Percentiles rank a stretch among this genome's conserved stretches.
phyloP scores from a whole-genome alignment of 2,329 filamentous ascomycete genomes.

The Pseudogymnoascus destructans region DNA sequence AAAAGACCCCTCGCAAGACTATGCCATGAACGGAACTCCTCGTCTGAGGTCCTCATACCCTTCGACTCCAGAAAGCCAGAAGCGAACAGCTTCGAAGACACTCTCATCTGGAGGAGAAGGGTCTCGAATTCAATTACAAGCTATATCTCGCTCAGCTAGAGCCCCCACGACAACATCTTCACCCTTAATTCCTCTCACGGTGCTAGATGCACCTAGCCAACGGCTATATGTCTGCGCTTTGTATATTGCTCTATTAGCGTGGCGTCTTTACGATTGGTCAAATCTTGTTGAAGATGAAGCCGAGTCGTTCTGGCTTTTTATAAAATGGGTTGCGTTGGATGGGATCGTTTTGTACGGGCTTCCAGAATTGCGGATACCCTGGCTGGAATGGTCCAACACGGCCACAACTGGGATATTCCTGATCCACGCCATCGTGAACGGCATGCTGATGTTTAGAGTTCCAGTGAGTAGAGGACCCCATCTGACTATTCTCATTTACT shows the following conservation, averaged over 20 bases:
- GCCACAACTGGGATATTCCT: slow-evolving; percentile 60
- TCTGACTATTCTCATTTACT: slow-evolving; percentile 11
- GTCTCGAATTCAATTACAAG: slow-evolving; percentile 20
- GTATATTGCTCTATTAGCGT: slow-evolving; percentile 63
- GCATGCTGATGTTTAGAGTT: slow-evolving; percentile 86
- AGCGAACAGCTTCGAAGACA: slow-evolving; percentile 25
- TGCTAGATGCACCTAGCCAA: slow-evolving; percentile 84
- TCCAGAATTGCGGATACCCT: slow-evolving; percentile 81
- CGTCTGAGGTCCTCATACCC: slow-evolving; percentile 73
- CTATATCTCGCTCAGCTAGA: slow-evolving; percentile 18
- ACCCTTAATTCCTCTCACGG: slow-evolving; percentile 66
- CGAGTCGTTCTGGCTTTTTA: slow-evolving; percentile 76
- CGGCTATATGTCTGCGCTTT: slow-evolving; percentile 74
- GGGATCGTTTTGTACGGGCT: slow-evolving; percentile 64
- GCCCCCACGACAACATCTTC: slow-evolving; percentile 14
- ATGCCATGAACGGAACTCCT: slow-evolving; percentile 65
- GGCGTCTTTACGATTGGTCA: slow-evolving; percentile 79
- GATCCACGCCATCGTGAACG: slow-evolving; percentile 59
- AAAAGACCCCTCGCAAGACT: slow-evolving; percentile 14
- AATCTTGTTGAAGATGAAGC: slow-evolving; percentile 66
- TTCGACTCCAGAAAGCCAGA: slow-evolving; percentile 49
- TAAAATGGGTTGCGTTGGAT: slow-evolving; percentile 89
- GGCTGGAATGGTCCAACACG: slow-evolving; percentile 80
- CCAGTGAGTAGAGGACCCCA: slow-evolving; percentile 40
- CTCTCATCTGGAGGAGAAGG: slow-evolving; percentile 19